These are phyloP conservation scores for Podospora anserina DNA, from an alignment of 495 filamentous ascomycete genomes.

Conservation along the genomic window DNA sequence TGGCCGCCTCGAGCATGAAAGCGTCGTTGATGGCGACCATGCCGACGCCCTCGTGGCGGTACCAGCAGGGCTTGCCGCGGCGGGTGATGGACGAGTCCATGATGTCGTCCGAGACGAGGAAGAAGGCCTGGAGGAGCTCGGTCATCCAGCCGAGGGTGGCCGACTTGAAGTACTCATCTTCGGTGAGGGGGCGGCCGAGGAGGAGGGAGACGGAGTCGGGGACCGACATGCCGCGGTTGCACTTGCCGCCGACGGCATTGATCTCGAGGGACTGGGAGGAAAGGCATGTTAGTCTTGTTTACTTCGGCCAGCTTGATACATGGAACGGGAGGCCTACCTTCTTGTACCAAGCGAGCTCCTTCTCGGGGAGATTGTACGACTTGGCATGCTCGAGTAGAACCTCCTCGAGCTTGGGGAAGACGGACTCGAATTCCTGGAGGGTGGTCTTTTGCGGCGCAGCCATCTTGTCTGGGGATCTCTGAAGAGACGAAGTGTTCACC, in stretches of 20 bases:
- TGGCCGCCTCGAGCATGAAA: constrained; percentile 88
- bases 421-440: constrained; percentile 77
- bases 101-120: constrained; percentile 97
- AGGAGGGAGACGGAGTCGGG: constrained; percentile 84
- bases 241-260: constrained; percentile 93
- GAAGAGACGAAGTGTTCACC: background rate
- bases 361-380: constrained; percentile 74
- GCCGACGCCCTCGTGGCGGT: constrained; percentile 78
- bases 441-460: constrained; percentile 64
- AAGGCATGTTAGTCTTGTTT: constrained; percentile 23
- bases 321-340: constrained; percentile 53
- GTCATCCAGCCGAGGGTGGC: constrained; percentile 93
- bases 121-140: constrained; percentile 97
- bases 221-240: constrained; percentile 97
- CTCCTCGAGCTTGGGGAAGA: constrained; percentile 77
- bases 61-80: constrained; percentile 93
- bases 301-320: constrained; percentile 7
- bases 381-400: constrained; percentile 72
- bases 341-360: constrained; percentile 83
- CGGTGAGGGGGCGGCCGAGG: constrained; percentile 63
- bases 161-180: constrained; percentile 79
- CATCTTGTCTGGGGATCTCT: background rate
- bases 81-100: constrained; percentile 95
- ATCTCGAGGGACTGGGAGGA: constrained; percentile 63
- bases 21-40: constrained; percentile 97